A percentile compares a stretch with the other conserved stretches of the same genome.
Evolutionary conservation across 805 yeast genomes (phyloP).

Genomic region (Cyberlindnera veronae): DNA sequence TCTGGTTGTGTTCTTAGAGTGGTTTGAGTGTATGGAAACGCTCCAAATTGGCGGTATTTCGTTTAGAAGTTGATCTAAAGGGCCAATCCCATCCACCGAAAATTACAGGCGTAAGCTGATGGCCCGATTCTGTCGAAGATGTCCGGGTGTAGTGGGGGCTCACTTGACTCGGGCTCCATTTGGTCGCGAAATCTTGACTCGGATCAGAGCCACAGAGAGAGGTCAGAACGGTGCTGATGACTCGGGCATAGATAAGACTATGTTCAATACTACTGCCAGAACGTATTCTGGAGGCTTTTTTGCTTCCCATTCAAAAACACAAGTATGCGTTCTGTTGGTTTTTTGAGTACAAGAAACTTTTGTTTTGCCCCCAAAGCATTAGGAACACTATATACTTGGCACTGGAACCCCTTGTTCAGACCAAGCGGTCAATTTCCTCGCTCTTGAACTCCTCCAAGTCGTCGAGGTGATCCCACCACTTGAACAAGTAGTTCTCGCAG

Average conservation of each 20-base stretch:
- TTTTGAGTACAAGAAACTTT: no score
- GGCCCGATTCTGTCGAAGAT: slow-evolving; percentile 2
- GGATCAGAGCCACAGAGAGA: no score
- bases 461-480: slow-evolving; percentile 88
- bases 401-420: slow-evolving; percentile 16
- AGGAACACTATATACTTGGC: no score
- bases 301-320: no score
- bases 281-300: no score
- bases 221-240: background rate
- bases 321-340: no score
- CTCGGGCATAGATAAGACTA: no score
- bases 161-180: slow-evolving; percentile 2
- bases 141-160: slow-evolving; percentile 15
- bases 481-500: slow-evolving; percentile 83
- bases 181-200: slow-evolving; percentile 3
- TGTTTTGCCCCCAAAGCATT: no score
- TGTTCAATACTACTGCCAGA: no score
- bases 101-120: slow-evolving; percentile 9
- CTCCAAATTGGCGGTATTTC: background rate
- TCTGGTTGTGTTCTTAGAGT: background rate
- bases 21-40: background rate
- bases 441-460: slow-evolving; percentile 47
- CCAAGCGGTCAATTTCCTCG: slow-evolving; percentile 31
- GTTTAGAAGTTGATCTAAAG: no score
- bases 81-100: slow-evolving; percentile 7